Evolutionary conservation across 768 basidiomycete species (phyloP).

Genomic region (Peribolospora kevripleyi): DNA sequence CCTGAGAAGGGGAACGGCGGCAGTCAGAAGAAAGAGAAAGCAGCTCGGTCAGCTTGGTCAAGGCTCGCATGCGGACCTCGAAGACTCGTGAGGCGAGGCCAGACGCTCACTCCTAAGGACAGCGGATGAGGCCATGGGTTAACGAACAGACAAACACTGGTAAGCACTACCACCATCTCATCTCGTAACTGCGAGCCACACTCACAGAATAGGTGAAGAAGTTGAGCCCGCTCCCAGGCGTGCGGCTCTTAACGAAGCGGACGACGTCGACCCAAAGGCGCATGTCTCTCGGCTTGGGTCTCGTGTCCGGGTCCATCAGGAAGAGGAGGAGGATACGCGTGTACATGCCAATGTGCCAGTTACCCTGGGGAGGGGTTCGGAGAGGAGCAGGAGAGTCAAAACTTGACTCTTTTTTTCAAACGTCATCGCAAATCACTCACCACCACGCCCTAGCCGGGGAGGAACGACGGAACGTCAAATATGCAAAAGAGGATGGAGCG

Average conservation of each 20-base stretch:
- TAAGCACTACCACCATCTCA: no score
- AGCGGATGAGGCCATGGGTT: no score
- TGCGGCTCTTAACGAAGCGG: constrained; percentile 30
- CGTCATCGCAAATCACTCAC: constrained; percentile 4
- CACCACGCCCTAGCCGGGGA: constrained; percentile 10
- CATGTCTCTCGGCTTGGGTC: constrained; percentile 29
- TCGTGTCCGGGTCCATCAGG: constrained; percentile 26
- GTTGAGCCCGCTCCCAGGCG: constrained; percentile 26
- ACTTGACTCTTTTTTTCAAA: no score
- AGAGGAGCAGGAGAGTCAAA: constrained; percentile 16
- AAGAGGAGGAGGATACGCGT: constrained; percentile 15
- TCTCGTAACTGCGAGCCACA: no score
- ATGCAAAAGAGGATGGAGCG: not conserved
- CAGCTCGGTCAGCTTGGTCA: not conserved
- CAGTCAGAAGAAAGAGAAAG: not conserved
- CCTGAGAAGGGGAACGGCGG: not conserved
- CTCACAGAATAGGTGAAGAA: constrained; percentile 35
- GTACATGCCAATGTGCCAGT: constrained; percentile 30
- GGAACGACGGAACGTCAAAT: not conserved
- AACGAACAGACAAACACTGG: no score
- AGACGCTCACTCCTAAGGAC: no score
- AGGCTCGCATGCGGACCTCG: not conserved
- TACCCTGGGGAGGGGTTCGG: constrained; percentile 20
- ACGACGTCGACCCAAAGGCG: constrained; percentile 34
- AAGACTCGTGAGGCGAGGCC: no score